Conservation (phyloP, 148 eudicot species). For the Oxyria digyna region DNA sequence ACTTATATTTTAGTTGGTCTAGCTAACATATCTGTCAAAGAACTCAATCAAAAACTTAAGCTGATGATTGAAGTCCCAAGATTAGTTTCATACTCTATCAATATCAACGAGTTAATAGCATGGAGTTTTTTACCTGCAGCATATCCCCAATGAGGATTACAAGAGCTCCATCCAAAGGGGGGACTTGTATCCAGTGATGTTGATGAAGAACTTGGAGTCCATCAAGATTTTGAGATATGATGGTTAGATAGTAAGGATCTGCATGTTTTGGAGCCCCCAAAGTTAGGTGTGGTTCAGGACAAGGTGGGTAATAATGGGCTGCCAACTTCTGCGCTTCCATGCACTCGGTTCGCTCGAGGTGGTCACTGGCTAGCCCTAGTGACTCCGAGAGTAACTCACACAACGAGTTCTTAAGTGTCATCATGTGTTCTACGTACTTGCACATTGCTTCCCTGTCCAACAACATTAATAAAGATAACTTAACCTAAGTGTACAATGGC, state of each 20-base stretch:
- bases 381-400: constrained; percentile 53
- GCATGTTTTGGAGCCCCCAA: constrained; percentile 53
- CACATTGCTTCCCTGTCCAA: constrained; percentile 42
- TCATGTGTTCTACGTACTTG: constrained; percentile 31
- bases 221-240: constrained; percentile 47
- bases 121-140: constrained; percentile 35
- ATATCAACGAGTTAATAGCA: too few species aligned
- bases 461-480: not conserved
- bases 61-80: too few species aligned
- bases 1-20: too few species aligned
- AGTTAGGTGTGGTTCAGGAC: constrained; percentile 64
- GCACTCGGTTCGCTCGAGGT: constrained; percentile 31
- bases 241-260: constrained; percentile 50
- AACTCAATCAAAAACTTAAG: too few species aligned
- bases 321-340: constrained; percentile 41
- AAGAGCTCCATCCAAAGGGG: constrained; percentile 52
- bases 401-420: constrained; percentile 22
- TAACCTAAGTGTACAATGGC: too few species aligned
- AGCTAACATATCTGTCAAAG: too few species aligned
- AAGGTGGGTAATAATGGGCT: constrained; percentile 58
- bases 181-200: constrained; percentile 46
- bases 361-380: constrained; percentile 36
- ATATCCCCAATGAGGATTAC: constrained; percentile 61
- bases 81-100: too few species aligned
- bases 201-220: constrained; percentile 61